phyloP scores from a whole-genome alignment of 78 protist species.

The Creolimax fragrantissima region DNA sequence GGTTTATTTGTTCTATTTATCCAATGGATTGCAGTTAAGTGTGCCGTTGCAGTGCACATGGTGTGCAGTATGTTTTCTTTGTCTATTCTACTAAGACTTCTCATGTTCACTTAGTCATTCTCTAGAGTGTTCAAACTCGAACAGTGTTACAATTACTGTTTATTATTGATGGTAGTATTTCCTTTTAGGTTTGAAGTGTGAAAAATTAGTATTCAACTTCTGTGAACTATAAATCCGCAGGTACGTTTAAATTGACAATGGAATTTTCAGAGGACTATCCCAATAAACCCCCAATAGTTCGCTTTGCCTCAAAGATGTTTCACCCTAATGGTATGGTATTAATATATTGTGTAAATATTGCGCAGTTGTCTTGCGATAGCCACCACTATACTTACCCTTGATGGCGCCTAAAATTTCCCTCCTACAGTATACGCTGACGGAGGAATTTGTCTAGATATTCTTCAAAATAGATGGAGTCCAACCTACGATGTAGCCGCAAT shows the following conservation, averaged over 20 bases:
- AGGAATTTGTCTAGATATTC: constrained; percentile 97
- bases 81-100: not conserved
- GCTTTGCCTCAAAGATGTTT: constrained; percentile 88
- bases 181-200: no score
- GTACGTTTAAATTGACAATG: constrained; percentile 90
- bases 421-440: constrained; percentile 94
- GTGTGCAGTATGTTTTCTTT: not conserved
- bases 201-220: no score
- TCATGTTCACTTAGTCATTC: not conserved
- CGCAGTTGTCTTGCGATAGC: no score
- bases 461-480: constrained; percentile 97
- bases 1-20: not conserved
- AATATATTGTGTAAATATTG: not conserved
- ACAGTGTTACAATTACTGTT: no score
- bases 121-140: no score
- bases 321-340: constrained; percentile 94
- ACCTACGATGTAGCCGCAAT: constrained; percentile 97
- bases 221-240: no score
- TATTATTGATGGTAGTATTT: no score
- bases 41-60: not conserved
- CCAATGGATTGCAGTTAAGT: not conserved
- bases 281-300: constrained; percentile 95
- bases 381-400: not conserved
- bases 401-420: not conserved
- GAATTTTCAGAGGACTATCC: constrained; percentile 97